Percentiles rank a stretch among this genome's conserved stretches.
phyloP scores from a whole-genome alignment of 2,329 filamentous ascomycete species.

The Pochonia chlamydosporia region DNA sequence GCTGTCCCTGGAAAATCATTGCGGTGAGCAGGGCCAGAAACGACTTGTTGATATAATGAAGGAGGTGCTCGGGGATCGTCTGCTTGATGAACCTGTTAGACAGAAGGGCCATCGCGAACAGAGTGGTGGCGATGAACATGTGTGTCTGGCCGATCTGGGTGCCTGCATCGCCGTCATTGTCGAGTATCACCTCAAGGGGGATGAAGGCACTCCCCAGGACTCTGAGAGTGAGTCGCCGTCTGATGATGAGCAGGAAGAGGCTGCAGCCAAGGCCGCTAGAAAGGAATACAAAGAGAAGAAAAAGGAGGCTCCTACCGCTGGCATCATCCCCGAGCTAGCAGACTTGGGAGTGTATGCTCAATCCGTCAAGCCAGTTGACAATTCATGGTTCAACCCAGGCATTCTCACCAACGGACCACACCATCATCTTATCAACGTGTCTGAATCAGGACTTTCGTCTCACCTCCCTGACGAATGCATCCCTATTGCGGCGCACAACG shows the following conservation, averaged over 20 bases:
- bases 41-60: conserved; percentile 60
- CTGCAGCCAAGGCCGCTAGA: conserved; percentile 40
- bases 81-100: conserved; percentile 52
- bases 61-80: conserved; percentile 54
- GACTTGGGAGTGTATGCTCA: conserved; percentile 64
- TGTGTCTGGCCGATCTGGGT: conserved; percentile 52
- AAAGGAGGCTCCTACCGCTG: conserved; percentile 40
- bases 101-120: conserved; percentile 52
- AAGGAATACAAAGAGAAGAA: conserved; percentile 49
- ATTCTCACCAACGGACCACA: conserved; percentile 50
- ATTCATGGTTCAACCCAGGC: conserved; percentile 56
- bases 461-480: conserved; percentile 43
- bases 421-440: conserved; percentile 64
- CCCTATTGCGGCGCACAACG: conserved; percentile 53
- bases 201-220: conserved; percentile 10
- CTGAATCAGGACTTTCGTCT: conserved; percentile 51
- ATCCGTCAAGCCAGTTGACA: conserved; percentile 60
- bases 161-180: conserved; percentile 62
- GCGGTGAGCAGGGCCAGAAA: conserved; percentile 50
- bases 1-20: conserved; percentile 65
- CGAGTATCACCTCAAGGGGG: conserved; percentile 56
- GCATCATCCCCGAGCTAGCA: conserved; percentile 60
- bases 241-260: conserved; percentile 32
- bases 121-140: conserved; percentile 43
- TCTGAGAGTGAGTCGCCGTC: conserved; percentile 27